Conservation (phyloP, 805 yeast species). For the Yamadazyma paraphyllophila region DNA sequence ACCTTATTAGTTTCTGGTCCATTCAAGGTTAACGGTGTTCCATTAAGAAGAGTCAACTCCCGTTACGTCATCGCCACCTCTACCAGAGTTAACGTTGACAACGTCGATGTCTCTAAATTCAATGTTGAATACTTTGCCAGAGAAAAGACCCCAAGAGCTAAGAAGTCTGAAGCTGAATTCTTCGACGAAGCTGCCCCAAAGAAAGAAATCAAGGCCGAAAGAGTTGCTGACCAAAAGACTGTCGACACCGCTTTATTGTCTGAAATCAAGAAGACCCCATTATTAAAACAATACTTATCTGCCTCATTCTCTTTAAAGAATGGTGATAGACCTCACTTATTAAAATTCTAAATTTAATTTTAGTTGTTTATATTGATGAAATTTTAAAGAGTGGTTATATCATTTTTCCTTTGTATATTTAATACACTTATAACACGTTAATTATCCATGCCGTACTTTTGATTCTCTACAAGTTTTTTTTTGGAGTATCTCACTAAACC, state of each 20-base stretch:
- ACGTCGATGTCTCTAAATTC: slow-evolving; percentile 87
- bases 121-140: slow-evolving; percentile 94
- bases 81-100: slow-evolving; percentile 77
- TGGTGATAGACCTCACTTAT: slow-evolving; percentile 98
- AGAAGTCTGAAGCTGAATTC: slow-evolving; percentile 90
- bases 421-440: slow-evolving; percentile 21
- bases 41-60: slow-evolving; percentile 98
- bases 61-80: slow-evolving; percentile 99
- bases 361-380: slow-evolving; percentile 10
- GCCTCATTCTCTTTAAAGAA: slow-evolving; percentile 93
- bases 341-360: slow-evolving; percentile 73
- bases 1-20: slow-evolving; percentile 97
- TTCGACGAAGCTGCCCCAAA: slow-evolving; percentile 75
- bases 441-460: background rate
- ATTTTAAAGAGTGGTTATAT: slow-evolving; percentile 12
- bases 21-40: slow-evolving; percentile 99
- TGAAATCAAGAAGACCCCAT: slow-evolving; percentile 96
- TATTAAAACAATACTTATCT: slow-evolving; percentile 94
- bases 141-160: slow-evolving; percentile 80
- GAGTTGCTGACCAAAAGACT: slow-evolving; percentile 93
- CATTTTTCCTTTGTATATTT: slow-evolving; percentile 29
- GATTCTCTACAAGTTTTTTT: background rate
- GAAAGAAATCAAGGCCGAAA: slow-evolving; percentile 87
- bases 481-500: background rate
- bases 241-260: slow-evolving; percentile 91